Evolutionary conservation across 1,139 yeast species (phyloP), one percentile per base, ranked within the genome.

Genomic region (Nakaseomyces delphensis): DNA sequence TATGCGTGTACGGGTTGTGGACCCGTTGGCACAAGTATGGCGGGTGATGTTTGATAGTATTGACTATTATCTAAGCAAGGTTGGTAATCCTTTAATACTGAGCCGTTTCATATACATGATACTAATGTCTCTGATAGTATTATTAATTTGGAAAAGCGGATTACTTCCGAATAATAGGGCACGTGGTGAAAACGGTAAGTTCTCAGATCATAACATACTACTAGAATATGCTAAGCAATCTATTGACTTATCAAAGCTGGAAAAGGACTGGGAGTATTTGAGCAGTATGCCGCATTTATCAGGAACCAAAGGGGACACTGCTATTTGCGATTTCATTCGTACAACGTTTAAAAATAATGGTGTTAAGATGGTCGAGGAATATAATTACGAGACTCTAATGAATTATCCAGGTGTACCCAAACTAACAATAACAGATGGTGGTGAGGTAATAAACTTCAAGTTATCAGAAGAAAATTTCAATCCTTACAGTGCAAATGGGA

Each of bases 21-120:
- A 57, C 38, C 65, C 65, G 1, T 23, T 58, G 21, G 55, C 50
- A 3, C 52, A 50, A 28, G 5, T 57, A 3, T 41, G 55, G 31
- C 53, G 55, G 44, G 53, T 61, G 45, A 50, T 63, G 48, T 69
- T 59, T 4, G 60, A 65, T 37, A 69, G 70, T 39, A 68, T 77
- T 45, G 96, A 89, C 53, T 64, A 66, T 32, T 62, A 70, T 27
- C 64, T 89, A 14, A 69, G 79, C 29, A 74, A 75, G 50, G 54
- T 84, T 20, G 96, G 96, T 10, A 87, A 89, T 59, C 96, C 97
- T 1, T 65, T 89, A 44, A 84, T 91, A 42, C 78, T 87, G 28
- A 82, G 83, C 51, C 69, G 97, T 36, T 67, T 87, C 33, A 63
- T 84, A 7, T 86, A 85, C 54, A 83, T 89, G 20, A 59, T 79